Evolutionary conservation across 1,139 yeast species (phyloP), one percentile per base, ranked within the genome.

Genomic region (Kurtzmaniella quercitrusa): DNA sequence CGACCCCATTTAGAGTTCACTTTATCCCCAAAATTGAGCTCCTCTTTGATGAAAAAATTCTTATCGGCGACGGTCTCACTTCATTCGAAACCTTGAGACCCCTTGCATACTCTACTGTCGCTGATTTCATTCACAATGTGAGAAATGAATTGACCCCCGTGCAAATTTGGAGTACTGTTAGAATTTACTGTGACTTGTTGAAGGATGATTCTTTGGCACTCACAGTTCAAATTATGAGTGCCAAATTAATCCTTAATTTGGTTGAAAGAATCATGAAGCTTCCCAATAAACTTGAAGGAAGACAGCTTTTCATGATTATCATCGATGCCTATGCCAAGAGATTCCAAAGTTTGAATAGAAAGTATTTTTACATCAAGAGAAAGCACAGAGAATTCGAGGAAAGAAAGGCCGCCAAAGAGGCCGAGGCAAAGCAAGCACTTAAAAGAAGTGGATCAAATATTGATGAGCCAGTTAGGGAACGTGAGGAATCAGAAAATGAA

Each of bases 151-250:
- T 94, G 45, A 82, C 88, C 1, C 80, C 94, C 1, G 80, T 79
- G 33, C 97, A 89, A 57, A 86, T 93, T 9, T 84, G 95, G 84
- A 84, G 86, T 45, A 88, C 96, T 0, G 95, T 94, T 3, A 76
- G 74, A 38, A 86, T 88, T 43, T 94, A 88, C 58, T 86, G 96
- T 55, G 80, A 76, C 34, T 81, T 88, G 52, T 70, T 94, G 50
- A 86, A 85, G 52, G 98, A 93, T 57, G 83, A 81, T 51, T 71
- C 94, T 0, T 67, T 94, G 50, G 95, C 96, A 1, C 75, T 89
- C 45, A 88, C 96, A 6, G 96, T 91, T 35, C 98, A 94, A 61
- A 88, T 93, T 17, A 89, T 93, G 98, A 88, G 97, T 66, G 97
- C 98, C 3, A 93, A 91, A 62, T 70, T 94, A 32, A 66, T 94